phyloP scores from a whole-genome alignment of 495 filamentous ascomycete genomes.

The Daldinia concentrica region DNA sequence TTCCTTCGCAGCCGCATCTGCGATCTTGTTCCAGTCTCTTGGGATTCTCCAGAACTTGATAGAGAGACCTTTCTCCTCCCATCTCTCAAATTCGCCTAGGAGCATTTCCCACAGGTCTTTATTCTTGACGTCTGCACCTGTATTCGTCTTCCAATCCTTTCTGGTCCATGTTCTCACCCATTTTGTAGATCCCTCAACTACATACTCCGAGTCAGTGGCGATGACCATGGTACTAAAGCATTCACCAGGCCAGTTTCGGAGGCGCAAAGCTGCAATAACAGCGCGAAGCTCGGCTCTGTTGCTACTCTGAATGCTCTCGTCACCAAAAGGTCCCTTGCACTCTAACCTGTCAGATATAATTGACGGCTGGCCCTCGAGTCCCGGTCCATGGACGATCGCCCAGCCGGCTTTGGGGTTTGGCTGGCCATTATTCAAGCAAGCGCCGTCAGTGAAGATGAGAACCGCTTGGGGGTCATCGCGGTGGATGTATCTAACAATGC shows the following conservation, averaged over 20 bases:
- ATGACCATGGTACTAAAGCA: slow-evolving; percentile 53
- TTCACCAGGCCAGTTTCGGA: slow-evolving; percentile 50
- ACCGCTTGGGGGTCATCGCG: slow-evolving; percentile 21
- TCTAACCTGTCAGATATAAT: slow-evolving; percentile 45
- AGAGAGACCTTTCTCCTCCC: slow-evolving; percentile 32
- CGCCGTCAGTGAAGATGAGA: slow-evolving; percentile 49
- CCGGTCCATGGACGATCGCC: slow-evolving; percentile 46
- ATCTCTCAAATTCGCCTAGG: slow-evolving; percentile 48
- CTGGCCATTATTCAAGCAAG: slow-evolving; percentile 51
- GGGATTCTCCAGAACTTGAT: slow-evolving; percentile 58
- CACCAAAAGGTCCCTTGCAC: slow-evolving; percentile 47
- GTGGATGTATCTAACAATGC: slow-evolving; percentile 45
- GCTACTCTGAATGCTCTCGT: slow-evolving; percentile 47
- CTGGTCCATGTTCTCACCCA: slow-evolving; percentile 53
- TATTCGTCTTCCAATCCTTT: slow-evolving; percentile 50
- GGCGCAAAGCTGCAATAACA: slow-evolving; percentile 50
- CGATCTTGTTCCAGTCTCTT: slow-evolving; percentile 50
- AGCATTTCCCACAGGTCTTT: slow-evolving; percentile 56
- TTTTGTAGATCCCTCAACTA: slow-evolving; percentile 51
- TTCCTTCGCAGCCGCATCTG: slow-evolving; percentile 54
- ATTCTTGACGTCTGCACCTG: slow-evolving; percentile 48
- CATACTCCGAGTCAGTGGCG: slow-evolving; percentile 59
- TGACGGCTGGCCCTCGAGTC: background rate
- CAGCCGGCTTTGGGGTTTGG: slow-evolving; percentile 50
- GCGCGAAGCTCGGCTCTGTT: slow-evolving; percentile 60